These are phyloP conservation scores for Diaporthe eres DNA, from an alignment of 2,329 filamentous ascomycete genomes.

Conservation along the genomic window DNA sequence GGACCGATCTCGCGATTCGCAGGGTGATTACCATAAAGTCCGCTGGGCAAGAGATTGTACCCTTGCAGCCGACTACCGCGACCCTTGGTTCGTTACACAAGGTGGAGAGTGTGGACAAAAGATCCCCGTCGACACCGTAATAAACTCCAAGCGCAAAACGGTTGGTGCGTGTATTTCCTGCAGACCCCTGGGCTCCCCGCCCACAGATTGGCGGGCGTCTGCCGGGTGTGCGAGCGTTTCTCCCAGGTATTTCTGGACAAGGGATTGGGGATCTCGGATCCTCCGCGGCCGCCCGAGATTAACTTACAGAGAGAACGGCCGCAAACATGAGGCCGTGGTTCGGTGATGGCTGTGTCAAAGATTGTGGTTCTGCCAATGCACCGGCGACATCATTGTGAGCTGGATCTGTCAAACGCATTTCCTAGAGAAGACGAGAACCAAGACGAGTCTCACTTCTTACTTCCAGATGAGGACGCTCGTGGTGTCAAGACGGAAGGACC, in stretches of 20 bases:
- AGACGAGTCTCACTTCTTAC: background rate
- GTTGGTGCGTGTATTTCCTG: background rate
- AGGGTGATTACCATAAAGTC: conserved; percentile 1
- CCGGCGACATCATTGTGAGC: conserved; percentile 4
- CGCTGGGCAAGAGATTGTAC: background rate
- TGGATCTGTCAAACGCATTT: conserved; percentile 1
- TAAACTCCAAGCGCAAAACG: conserved; percentile 2
- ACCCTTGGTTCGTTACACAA: conserved; percentile 17
- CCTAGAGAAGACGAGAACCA: background rate
- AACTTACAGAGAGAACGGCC: background rate
- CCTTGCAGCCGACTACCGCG: conserved; percentile 9
- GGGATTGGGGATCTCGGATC: conserved; percentile 27
- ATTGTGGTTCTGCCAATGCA: background rate
- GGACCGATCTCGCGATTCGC: conserved; percentile 7
- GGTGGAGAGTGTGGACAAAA: conserved; percentile 24
- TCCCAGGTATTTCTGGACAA: conserved; percentile 21
- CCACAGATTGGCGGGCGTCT: conserved; percentile 2
- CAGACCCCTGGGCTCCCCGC: conserved; percentile 3
- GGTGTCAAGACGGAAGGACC: background rate
- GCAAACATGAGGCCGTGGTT: conserved; percentile 10
- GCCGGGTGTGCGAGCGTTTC: background rate
- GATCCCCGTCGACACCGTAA: conserved; percentile 16
- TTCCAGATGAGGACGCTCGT: conserved; percentile 12
- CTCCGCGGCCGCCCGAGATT: conserved; percentile 34
- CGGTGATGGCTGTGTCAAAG: background rate